phyloP scores from a whole-genome alignment of 1,284 basidiomycete genomes.

The Ceratorhiza oryzae-sativae region DNA sequence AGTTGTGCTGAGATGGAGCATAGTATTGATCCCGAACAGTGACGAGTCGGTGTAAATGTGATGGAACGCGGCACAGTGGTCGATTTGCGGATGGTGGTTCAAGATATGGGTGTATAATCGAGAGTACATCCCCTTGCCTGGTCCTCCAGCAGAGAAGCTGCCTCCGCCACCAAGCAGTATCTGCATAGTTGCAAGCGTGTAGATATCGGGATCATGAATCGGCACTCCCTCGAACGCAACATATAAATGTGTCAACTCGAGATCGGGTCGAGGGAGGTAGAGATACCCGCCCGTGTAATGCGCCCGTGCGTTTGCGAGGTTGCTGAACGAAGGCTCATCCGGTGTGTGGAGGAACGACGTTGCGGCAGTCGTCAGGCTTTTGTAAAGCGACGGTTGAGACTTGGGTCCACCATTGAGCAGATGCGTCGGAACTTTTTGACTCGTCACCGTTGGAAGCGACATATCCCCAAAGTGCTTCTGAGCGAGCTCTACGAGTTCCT shows the following conservation, averaged over 20 bases:
- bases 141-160: slow-evolving; percentile 94
- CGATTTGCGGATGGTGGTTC: slow-evolving; percentile 92
- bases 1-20: slow-evolving; percentile 73
- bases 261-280: slow-evolving; percentile 71
- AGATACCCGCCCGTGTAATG: slow-evolving; percentile 87
- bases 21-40: slow-evolving; percentile 91
- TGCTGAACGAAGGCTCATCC: slow-evolving; percentile 48
- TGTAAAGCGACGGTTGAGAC: slow-evolving; percentile 63
- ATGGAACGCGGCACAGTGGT: slow-evolving; percentile 98
- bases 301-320: slow-evolving; percentile 58
- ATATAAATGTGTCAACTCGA: slow-evolving; percentile 93
- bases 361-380: slow-evolving; percentile 73
- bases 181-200: slow-evolving; percentile 93
- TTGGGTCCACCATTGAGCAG: slow-evolving; percentile 55
- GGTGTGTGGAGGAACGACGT: slow-evolving; percentile 64
- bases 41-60: slow-evolving; percentile 97
- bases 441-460: slow-evolving; percentile 53
- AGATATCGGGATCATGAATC: slow-evolving; percentile 94
- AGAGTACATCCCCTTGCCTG: slow-evolving; percentile 99
- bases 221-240: slow-evolving; percentile 92
- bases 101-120: slow-evolving; percentile 97
- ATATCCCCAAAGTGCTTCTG: slow-evolving; percentile 86
- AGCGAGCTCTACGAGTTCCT: slow-evolving; percentile 83
- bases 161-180: slow-evolving; percentile 95
- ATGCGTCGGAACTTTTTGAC: slow-evolving; percentile 56